These are phyloP conservation scores for Hyphopichia wangnamkhiaoensis DNA, from an alignment of 1,139 yeast species.

Conservation along the genomic window DNA sequence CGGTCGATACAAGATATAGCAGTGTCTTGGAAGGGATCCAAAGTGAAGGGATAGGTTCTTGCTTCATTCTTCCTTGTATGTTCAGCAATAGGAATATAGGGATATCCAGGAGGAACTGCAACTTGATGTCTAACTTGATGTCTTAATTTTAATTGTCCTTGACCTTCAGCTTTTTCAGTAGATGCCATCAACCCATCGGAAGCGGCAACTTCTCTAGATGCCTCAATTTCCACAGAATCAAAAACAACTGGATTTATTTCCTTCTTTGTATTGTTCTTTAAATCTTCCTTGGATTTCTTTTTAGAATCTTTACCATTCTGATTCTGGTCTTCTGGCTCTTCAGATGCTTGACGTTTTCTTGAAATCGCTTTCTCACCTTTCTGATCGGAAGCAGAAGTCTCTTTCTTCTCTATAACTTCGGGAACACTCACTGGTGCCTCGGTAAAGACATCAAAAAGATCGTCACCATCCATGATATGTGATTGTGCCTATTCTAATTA, in stretches of 20 bases:
- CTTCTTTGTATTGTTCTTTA: conserved; percentile 17
- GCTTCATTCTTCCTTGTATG: conserved; percentile 78
- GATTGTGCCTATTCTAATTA: background rate
- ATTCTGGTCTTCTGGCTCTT: conserved; percentile 10
- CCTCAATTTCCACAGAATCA: conserved; percentile 88
- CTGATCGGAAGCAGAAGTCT: conserved; percentile 8
- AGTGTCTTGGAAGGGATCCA: conserved; percentile 96
- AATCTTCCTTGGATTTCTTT: conserved; percentile 10
- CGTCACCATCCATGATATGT: conserved; percentile 42
- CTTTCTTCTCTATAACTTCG: conserved; percentile 11
- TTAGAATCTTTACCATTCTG: conserved; percentile 9
- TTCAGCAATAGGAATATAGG: conserved; percentile 83
- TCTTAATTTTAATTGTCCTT: conserved; percentile 65
- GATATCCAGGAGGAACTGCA: conserved; percentile 89
- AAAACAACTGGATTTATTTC: conserved; percentile 71
- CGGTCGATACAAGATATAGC: conserved; percentile 93
- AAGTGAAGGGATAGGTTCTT: conserved; percentile 82
- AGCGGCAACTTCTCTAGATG: conserved; percentile 82
- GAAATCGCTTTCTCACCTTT: conserved; percentile 7
- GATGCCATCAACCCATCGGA: conserved; percentile 66
- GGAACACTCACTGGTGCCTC: conserved; percentile 46
- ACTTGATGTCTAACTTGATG: conserved; percentile 98
- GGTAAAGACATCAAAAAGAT: conserved; percentile 68
- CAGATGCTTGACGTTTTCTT: conserved; percentile 15
- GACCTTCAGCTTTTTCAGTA: conserved; percentile 39